Percentiles rank a stretch among this genome's conserved stretches.
phyloP scores from a whole-genome alignment of 345 rosid species.

The Moricandia arvensis region DNA sequence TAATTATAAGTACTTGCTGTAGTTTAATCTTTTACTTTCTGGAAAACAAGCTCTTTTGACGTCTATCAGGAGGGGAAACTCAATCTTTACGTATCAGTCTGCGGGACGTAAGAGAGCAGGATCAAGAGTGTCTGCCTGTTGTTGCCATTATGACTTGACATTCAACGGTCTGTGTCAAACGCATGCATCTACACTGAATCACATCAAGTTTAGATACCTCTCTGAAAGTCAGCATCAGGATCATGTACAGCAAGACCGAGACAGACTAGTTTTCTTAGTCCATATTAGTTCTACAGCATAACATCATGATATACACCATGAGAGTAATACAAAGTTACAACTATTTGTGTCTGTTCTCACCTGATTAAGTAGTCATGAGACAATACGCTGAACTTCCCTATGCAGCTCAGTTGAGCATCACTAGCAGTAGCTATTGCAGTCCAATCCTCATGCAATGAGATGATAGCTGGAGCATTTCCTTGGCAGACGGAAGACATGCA shows the following conservation, averaged over 20 bases:
- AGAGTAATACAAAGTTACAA: background rate
- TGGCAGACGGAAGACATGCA: constrained; percentile 96
- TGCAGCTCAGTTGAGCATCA: constrained; percentile 99
- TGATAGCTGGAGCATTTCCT: constrained; percentile 98
- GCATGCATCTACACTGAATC: constrained; percentile 66
- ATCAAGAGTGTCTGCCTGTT: constrained; percentile 93
- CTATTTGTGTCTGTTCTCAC: constrained; percentile 31
- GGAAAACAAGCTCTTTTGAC: constrained; percentile 98
- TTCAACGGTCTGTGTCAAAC: constrained; percentile 96
- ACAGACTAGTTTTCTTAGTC: background rate
- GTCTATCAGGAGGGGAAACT: constrained; percentile 91
- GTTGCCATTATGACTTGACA: constrained; percentile 96
- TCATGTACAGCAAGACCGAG: no score
- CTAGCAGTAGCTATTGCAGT: constrained; percentile 98
- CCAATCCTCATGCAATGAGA: constrained; percentile 96
- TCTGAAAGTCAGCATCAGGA: constrained; percentile 2
- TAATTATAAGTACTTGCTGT: background rate
- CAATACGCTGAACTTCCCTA: constrained; percentile 97
- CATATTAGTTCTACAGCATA: background rate
- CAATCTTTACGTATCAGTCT: constrained; percentile 94
- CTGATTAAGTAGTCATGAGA: constrained; percentile 93
- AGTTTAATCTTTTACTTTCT: constrained; percentile 49
- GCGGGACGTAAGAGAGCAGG: constrained; percentile 97
- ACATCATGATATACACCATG: background rate
- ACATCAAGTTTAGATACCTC: constrained; percentile 4